Evolutionary conservation across 2,329 filamentous ascomycete species (phyloP), one percentile per base, ranked within the genome.

Genomic region (Penicillium sp.): DNA sequence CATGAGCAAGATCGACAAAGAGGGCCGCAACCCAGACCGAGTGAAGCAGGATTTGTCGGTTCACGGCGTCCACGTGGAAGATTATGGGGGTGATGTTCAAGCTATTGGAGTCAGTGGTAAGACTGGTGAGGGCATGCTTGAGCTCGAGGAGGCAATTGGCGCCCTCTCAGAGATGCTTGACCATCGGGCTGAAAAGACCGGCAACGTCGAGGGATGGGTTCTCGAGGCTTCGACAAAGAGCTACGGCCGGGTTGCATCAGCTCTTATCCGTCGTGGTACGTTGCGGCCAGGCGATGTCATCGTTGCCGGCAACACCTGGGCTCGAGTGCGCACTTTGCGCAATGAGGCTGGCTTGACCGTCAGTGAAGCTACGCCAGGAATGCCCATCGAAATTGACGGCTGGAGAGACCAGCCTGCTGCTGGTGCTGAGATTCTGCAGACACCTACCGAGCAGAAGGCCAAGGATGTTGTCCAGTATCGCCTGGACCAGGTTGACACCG

Each of bases 1-100:
- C 15, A 93, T 97, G 76, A 99, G 94, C 79, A 99, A 99, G 76
- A 85, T 96, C 49, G 94, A 99, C 77, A 96, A 94, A 75, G 85
- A 89, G 56, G 88, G 90, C 56, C 87, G 89, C 5, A 85, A 91
- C 49, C 77, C 92, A 11, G 89, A 97, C 41, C 84, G 85, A 46
- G 92, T 97, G 59, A 97, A 97, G 76, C 81, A 87, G 53, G 94
- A 97, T 71, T 85, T 99, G 23, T 85, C 89, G 8, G 81, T 86
- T 2, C 82, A 96, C 67, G 91, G 89, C 7, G 86, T 99, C 27
- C 89, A 96, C 65, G 89, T 99, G 52, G 94, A 99, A 76, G 94
- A 97, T 69, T 96, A 85, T 67, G 94, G 94, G 40, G 94, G 94
- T 55, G 94, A 99, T 61, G 90, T 94, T 18, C 94, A 97, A 73